These are phyloP conservation scores for Diaporthe humulicola DNA, from an alignment of 2,329 filamentous ascomycete genomes.

Conservation along the genomic window DNA sequence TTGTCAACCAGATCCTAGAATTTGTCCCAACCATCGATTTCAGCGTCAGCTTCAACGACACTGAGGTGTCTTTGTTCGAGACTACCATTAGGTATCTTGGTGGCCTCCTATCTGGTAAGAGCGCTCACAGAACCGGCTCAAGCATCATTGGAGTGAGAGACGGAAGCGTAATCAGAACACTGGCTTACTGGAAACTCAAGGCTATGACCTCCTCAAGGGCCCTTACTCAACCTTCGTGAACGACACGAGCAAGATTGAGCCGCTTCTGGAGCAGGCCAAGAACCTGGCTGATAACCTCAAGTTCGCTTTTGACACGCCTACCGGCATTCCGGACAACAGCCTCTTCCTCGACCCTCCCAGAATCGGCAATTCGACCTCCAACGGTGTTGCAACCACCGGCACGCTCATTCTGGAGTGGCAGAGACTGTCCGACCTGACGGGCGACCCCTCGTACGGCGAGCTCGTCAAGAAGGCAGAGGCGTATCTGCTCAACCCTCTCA, in stretches of 20 bases:
- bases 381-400: constrained; percentile 82
- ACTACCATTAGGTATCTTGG: constrained; percentile 91
- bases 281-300: constrained; percentile 80
- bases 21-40: constrained; percentile 81
- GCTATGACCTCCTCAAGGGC: constrained; percentile 79
- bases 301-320: constrained; percentile 82
- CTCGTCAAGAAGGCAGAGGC: constrained; percentile 77
- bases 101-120: constrained; percentile 78
- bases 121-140: too few species aligned
- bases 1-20: constrained; percentile 78
- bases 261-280: constrained; percentile 75
- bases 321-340: constrained; percentile 80
- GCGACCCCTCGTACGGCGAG: constrained; percentile 73
- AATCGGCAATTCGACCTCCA: constrained; percentile 66
- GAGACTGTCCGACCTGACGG: constrained; percentile 80
- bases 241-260: constrained; percentile 62
- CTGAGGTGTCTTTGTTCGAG: constrained; percentile 83
- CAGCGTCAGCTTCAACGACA: constrained; percentile 49
- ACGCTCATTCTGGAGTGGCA: constrained; percentile 89
- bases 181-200: constrained; percentile 49
- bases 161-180: not conserved
- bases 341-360: constrained; percentile 70
- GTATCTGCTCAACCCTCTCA: constrained; percentile 74
- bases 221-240: constrained; percentile 67
- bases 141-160: not conserved